Evolutionary conservation across 192 early-diverging fungal genomes (phyloP).

Genomic region (Dispira simplex): DNA sequence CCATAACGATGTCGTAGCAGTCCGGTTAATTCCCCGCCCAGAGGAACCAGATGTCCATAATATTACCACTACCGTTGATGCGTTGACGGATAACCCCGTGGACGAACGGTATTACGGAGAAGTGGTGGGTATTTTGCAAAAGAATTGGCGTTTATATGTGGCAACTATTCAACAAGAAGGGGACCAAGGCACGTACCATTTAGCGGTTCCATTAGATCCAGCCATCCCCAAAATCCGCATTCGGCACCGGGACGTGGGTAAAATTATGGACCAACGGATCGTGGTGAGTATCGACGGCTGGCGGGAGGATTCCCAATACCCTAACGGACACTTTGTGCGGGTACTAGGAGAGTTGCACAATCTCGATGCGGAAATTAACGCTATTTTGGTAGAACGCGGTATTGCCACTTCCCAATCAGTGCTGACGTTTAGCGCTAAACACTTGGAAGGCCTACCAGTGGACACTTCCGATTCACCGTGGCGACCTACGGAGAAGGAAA

Average conservation of each 20-base stretch:
- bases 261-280: conserved; percentile 42
- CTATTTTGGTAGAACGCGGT: conserved; percentile 58
- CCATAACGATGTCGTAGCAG: background rate
- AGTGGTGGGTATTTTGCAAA: conserved; percentile 43
- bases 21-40: background rate
- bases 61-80: background rate
- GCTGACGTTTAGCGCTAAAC: conserved; percentile 46
- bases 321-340: conserved; percentile 60
- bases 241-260: conserved; percentile 38
- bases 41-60: background rate
- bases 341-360: conserved; percentile 45
- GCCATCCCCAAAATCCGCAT: conserved; percentile 62
- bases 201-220: conserved; percentile 50
- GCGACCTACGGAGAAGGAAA: conserved; percentile 23
- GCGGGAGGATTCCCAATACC: conserved; percentile 52
- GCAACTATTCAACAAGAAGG: conserved; percentile 50
- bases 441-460: conserved; percentile 47
- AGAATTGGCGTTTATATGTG: conserved; percentile 63
- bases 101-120: conserved; percentile 14
- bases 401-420: conserved; percentile 58
- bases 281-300: conserved; percentile 60
- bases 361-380: conserved; percentile 57
- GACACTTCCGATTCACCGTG: conserved; percentile 34
- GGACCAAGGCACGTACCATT: conserved; percentile 26
- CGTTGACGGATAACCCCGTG: background rate